phyloP scores from a whole-genome alignment of 345 rosid species.

The Brassica rapa region DNA sequence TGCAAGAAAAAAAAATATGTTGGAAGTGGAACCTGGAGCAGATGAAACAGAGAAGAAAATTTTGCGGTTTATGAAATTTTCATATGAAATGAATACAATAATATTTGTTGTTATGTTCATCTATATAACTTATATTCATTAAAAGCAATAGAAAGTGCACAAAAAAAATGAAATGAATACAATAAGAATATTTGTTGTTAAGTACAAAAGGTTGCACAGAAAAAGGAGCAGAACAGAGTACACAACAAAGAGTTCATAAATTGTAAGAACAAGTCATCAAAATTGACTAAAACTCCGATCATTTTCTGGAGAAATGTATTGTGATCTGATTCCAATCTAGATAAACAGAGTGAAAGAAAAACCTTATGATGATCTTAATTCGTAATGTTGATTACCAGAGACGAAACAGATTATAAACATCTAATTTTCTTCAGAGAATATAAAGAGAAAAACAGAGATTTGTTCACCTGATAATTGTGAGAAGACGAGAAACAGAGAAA shows the following conservation, averaged over 20 bases:
- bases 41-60: neutral
- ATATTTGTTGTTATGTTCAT: neutral
- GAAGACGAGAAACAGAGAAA: constrained; percentile 36
- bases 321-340: neutral
- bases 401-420: neutral
- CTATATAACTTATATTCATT: neutral
- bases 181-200: too few relatives aligned
- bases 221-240: constrained; percentile 23
- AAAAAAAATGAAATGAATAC: too few relatives aligned
- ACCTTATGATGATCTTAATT: neutral
- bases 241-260: constrained; percentile 11
- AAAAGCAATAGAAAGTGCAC: too few relatives aligned
- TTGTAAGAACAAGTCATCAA: constrained; percentile 15
- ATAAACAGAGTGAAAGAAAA: neutral
- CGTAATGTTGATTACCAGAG: neutral
- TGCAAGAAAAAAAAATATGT: constrained; percentile 1
- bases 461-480: constrained; percentile 35
- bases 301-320: neutral
- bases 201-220: constrained; percentile 9
- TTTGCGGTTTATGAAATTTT: neutral
- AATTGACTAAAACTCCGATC: constrained; percentile 18
- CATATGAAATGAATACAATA: neutral
- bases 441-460: constrained; percentile 3
- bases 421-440: neutral
- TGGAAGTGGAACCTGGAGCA: constrained; percentile 29